phyloP scores from a whole-genome alignment of 2,329 filamentous ascomycete species.

The Phialemoniopsis sp. region DNA sequence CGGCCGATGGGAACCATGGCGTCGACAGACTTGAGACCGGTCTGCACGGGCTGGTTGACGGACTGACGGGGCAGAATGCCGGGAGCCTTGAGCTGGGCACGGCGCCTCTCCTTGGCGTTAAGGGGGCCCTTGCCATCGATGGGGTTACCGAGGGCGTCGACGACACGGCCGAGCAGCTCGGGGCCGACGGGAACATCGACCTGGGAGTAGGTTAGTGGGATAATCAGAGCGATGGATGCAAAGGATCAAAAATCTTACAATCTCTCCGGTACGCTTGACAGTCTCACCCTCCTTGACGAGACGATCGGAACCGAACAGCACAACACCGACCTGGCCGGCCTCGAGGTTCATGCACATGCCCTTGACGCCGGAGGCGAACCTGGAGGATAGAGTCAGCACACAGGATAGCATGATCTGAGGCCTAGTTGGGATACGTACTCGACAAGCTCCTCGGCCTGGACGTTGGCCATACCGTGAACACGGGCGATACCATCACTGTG shows the following conservation, averaged over 20 bases:
- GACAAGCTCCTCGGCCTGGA: conserved; percentile 99
- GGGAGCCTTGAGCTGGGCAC: conserved; percentile 98
- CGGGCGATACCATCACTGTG: conserved; percentile 99
- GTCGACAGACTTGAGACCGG: conserved; percentile 97
- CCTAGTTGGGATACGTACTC: conserved; percentile 67
- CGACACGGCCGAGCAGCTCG: conserved; percentile 94
- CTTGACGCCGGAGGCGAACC: conserved; percentile 99
- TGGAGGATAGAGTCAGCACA: conserved; percentile 30
- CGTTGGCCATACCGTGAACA: conserved; percentile 99
- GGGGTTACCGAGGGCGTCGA: conserved; percentile 98
- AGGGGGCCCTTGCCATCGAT: conserved; percentile 99
- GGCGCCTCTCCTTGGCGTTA: conserved; percentile 85
- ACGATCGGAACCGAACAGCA: conserved; percentile 99
- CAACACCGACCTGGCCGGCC: conserved; percentile 99
- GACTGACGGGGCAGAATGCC: conserved; percentile 96
- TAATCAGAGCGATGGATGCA: background rate
- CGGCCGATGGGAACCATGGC: conserved; percentile 99
- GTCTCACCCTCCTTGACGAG: conserved; percentile 99
- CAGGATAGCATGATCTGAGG: too few species aligned
- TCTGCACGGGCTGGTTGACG: conserved; percentile 98
- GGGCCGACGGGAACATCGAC: conserved; percentile 93
- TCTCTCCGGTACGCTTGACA: conserved; percentile 99
- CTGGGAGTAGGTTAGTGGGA: conserved; percentile 40
- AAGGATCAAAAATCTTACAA: conserved; percentile 61
- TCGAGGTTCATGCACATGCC: conserved; percentile 99